Conservation (phyloP, 1,139 yeast genomes). For the Pichia sp. region DNA sequence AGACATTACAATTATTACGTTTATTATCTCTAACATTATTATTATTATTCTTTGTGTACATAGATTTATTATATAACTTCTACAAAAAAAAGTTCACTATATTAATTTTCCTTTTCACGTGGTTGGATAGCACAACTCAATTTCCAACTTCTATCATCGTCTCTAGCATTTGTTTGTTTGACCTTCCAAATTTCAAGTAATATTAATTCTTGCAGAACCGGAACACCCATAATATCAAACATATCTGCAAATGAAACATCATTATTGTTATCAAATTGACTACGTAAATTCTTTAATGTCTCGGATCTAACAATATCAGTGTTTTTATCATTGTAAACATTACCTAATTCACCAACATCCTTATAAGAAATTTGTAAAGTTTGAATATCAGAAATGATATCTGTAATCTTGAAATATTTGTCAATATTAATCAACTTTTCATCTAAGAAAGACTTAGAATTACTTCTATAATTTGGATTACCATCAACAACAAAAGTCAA, state of each 20-base stretch:
- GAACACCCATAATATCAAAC: slow-evolving; percentile 38
- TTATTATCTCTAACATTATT: neutral
- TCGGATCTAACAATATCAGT: slow-evolving; percentile 31
- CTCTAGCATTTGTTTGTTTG: slow-evolving; percentile 54
- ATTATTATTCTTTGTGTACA: slow-evolving; percentile 9
- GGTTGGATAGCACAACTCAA: slow-evolving; percentile 55
- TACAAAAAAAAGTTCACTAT: neutral
- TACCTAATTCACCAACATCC: slow-evolving; percentile 30
- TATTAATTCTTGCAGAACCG: slow-evolving; percentile 60
- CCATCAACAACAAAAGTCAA: slow-evolving; percentile 88
- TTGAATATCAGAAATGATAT: slow-evolving; percentile 76
- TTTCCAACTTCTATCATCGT: slow-evolving; percentile 71
- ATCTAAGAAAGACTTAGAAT: slow-evolving; percentile 49
- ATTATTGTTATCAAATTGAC: slow-evolving; percentile 19
- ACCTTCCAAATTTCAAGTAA: slow-evolving; percentile 71
- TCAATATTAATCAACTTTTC: slow-evolving; percentile 76
- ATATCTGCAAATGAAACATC: slow-evolving; percentile 28
- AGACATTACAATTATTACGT: neutral
- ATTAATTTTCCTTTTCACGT: slow-evolving; percentile 25
- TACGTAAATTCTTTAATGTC: slow-evolving; percentile 27
- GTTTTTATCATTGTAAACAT: slow-evolving; percentile 24
- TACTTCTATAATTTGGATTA: slow-evolving; percentile 65
- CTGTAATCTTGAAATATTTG: slow-evolving; percentile 72
- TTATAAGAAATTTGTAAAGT: slow-evolving; percentile 66
- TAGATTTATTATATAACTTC: neutral